These are phyloP conservation scores for Coffea eugenioides DNA, from an alignment of 257 asterid species.

Conservation along the genomic window DNA sequence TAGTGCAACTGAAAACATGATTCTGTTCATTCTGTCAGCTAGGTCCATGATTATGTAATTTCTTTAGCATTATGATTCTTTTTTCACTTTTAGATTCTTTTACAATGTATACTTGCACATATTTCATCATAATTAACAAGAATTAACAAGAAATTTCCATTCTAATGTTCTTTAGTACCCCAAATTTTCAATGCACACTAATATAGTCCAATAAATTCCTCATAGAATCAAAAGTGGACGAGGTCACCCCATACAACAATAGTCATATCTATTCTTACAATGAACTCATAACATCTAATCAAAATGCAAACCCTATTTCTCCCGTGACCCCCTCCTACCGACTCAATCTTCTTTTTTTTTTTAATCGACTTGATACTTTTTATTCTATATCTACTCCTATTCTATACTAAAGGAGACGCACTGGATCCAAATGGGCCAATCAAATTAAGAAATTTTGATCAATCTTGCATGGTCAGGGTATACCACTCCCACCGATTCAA, in stretches of 20 bases:
- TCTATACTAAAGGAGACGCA: too few relatives aligned
- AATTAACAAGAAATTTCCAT: not conserved
- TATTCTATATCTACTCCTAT: too few relatives aligned
- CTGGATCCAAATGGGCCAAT: too few relatives aligned
- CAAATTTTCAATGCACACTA: not conserved
- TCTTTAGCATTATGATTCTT: not conserved
- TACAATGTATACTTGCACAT: not conserved
- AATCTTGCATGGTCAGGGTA: too few relatives aligned
- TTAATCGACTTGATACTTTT: too few relatives aligned
- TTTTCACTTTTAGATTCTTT: not conserved
- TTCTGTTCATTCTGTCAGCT: not conserved
- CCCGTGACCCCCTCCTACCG: too few relatives aligned
- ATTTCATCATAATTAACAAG: not conserved
- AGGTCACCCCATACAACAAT: not conserved
- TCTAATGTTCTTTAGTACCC: not conserved
- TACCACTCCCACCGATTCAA: too few relatives aligned
- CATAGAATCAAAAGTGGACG: not conserved
- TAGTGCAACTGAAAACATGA: not conserved
- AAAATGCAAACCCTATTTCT: too few relatives aligned
- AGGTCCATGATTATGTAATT: not conserved
- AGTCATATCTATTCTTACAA: not conserved
- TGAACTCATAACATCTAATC: too few relatives aligned
- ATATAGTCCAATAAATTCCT: too few relatives aligned
- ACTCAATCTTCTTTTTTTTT: too few relatives aligned
- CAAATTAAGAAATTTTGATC: too few relatives aligned